A percentile compares a stretch with the other conserved stretches of the same genome.
Conservation (phyloP, 306 rosid genomes). For the Acacia confusa region DNA sequence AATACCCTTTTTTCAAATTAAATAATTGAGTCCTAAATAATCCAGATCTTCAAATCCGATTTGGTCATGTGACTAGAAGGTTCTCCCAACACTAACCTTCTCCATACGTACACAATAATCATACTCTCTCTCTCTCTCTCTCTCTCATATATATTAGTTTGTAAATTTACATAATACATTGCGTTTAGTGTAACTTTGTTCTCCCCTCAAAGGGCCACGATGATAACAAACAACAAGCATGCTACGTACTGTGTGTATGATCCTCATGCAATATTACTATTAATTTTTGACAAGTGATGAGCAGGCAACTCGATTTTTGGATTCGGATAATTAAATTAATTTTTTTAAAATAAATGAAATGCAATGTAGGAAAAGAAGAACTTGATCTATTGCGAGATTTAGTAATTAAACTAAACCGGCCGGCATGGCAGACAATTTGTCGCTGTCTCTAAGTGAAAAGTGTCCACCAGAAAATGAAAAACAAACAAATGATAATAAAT, state of each 20-base stretch:
- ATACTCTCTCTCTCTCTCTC: no score
- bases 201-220: no score
- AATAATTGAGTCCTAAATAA: no score
- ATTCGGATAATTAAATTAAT: background rate
- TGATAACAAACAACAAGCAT: background rate
- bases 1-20: no score
- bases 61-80: no score
- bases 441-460: background rate
- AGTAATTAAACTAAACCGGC: background rate
- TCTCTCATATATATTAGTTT: background rate
- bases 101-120: no score
- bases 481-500: no score
- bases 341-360: background rate
- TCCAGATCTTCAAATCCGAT: no score
- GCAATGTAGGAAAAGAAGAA: background rate
- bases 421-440: background rate
- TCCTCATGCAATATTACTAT: background rate
- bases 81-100: no score
- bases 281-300: background rate
- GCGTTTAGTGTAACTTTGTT: no score
- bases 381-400: background rate
- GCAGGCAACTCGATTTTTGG: background rate
- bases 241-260: background rate
- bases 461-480: background rate
- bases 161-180: no score